Evolutionary conservation across 2,329 filamentous ascomycete genomes (phyloP).

Genomic region (Aspergillus bombycis): DNA sequence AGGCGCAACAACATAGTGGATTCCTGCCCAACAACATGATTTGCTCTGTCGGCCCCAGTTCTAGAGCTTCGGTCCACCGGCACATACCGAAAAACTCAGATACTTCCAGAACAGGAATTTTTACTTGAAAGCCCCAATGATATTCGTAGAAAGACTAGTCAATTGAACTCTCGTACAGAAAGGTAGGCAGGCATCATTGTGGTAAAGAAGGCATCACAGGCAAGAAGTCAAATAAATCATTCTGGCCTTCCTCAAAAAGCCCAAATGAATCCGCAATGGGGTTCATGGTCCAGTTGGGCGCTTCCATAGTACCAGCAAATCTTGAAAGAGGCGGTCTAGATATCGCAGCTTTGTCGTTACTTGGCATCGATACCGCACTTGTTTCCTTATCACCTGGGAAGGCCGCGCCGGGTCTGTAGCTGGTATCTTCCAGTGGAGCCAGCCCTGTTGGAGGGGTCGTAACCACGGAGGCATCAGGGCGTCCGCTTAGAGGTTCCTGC

Average conservation of each 20-base stretch:
- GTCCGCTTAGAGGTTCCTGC: background rate
- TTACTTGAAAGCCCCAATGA: background rate
- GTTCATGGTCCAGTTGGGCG: constrained; percentile 40
- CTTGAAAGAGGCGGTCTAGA: constrained; percentile 28
- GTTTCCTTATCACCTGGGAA: constrained; percentile 18
- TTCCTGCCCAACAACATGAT: constrained; percentile 8
- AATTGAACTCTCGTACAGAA: background rate
- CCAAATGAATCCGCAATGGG: constrained; percentile 42
- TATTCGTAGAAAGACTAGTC: background rate
- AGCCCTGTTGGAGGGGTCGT: constrained; percentile 1
- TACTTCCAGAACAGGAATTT: background rate
- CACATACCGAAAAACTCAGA: background rate
- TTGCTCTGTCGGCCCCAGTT: background rate
- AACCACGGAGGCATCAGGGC: background rate
- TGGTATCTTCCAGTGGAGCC: constrained; percentile 4
- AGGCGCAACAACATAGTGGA: background rate
- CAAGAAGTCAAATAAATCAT: constrained; percentile 41
- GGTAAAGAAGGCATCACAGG: constrained; percentile 38
- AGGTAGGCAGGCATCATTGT: constrained; percentile 4
- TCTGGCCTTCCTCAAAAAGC: constrained; percentile 40
- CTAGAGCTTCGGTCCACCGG: constrained; percentile 1
- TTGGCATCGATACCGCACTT: constrained; percentile 5
- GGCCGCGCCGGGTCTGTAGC: background rate
- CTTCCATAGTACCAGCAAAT: constrained; percentile 35
- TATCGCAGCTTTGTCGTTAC: constrained; percentile 20